Evolutionary conservation across 2,329 filamentous ascomycete species (phyloP).

Genomic region (Plenodomus biglobosus): DNA sequence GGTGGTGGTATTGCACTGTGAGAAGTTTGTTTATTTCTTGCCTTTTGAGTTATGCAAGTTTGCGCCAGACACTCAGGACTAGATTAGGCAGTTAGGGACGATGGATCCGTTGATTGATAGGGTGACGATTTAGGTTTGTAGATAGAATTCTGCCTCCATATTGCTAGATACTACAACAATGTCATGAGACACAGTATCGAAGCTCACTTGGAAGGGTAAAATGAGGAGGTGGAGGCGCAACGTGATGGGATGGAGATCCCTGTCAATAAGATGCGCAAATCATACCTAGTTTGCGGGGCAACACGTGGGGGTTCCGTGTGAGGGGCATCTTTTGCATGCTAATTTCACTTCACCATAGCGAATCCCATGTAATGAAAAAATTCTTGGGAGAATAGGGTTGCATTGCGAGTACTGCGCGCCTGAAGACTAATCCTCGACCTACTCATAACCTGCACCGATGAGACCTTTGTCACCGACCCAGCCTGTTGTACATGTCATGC

Average conservation of each 20-base stretch:
- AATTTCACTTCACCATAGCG: background rate
- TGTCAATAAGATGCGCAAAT: slow-evolving; percentile 9
- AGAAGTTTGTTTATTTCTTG: slow-evolving; percentile 36
- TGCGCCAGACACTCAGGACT: slow-evolving; percentile 40
- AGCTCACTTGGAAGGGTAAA: no score
- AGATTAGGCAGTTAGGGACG: no score
- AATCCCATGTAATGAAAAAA: no score
- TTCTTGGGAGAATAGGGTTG: background rate
- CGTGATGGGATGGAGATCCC: slow-evolving; percentile 3
- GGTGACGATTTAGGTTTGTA: slow-evolving; percentile 27
- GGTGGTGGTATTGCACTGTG: slow-evolving; percentile 39
- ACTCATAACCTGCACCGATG: background rate
- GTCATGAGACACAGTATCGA: background rate
- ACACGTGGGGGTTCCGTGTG: slow-evolving; percentile 15
- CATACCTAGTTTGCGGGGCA: slow-evolving; percentile 8
- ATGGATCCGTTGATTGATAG: no score
- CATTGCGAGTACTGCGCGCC: background rate
- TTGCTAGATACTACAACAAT: slow-evolving; percentile 6
- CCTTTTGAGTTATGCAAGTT: slow-evolving; percentile 35
- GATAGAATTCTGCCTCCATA: slow-evolving; percentile 10
- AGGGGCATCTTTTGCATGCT: background rate
- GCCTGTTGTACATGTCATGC: background rate
- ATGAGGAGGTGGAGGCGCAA: no score
- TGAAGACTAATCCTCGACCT: background rate
- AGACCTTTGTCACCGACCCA: background rate